Percentiles rank a stretch among this genome's conserved stretches.
These are phyloP conservation scores for Pyrus betulifolia DNA, from an alignment of 306 rosid species.

Conservation along the genomic window DNA sequence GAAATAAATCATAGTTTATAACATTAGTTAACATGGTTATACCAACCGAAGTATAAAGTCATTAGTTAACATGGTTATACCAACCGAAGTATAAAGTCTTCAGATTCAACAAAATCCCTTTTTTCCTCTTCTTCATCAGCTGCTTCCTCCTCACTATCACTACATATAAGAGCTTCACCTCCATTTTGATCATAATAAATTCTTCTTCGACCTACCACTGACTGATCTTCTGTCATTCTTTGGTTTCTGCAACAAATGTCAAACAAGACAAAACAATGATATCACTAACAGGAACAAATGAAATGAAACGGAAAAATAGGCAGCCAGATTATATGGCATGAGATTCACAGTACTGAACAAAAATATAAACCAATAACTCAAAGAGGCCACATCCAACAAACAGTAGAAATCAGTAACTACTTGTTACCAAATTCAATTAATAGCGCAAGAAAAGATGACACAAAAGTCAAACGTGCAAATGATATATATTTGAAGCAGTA, in stretches of 20 bases:
- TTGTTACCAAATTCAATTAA: neutral
- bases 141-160: constrained; percentile 96
- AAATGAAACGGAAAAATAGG: constrained; percentile 4
- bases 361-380: neutral
- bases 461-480: neutral
- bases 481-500: neutral
- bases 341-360: neutral
- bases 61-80: constrained; percentile 30
- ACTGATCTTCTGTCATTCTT: constrained; percentile 99
- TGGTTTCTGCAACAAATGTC: constrained; percentile 66
- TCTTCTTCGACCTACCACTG: constrained; percentile 91
- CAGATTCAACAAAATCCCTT: constrained; percentile 74
- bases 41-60: constrained; percentile 83
- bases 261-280: constrained; percentile 7
- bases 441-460: neutral
- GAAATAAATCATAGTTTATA: neutral
- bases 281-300: constrained; percentile 3
- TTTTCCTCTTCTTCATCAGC: constrained; percentile 90
- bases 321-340: neutral
- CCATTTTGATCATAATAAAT: constrained; percentile 97
- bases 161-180: constrained; percentile 96
- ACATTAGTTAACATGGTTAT: constrained; percentile 19
- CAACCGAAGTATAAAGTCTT: constrained; percentile 89
- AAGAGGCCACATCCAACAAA: neutral
- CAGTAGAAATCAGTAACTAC: neutral